Conservation (phyloP, 108 stramenopile genomes). For the Pinguiococcus pyrenoidosus region DNA sequence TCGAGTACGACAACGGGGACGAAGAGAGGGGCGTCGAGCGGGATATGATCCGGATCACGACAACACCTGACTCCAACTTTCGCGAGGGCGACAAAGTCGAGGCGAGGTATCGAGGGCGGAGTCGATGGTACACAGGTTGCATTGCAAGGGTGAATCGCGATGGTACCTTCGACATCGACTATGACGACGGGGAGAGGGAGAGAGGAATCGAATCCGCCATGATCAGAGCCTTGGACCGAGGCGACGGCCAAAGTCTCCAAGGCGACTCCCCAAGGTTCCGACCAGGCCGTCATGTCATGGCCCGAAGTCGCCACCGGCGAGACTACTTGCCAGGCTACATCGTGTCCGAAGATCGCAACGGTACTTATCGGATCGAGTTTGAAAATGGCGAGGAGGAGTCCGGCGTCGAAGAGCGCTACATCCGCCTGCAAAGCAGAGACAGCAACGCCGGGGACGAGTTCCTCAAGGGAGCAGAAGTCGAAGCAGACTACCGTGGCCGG, state of each 20-base stretch:
- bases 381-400: constrained; percentile 43
- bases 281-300: too few species aligned
- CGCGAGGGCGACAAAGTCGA: too few species aligned
- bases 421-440: too few species aligned
- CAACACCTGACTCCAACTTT: too few species aligned
- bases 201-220: not conserved
- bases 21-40: constrained; percentile 16
- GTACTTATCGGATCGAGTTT: constrained; percentile 37
- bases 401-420: too few species aligned
- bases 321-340: constrained; percentile 29
- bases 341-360: constrained; percentile 17
- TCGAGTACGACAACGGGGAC: constrained; percentile 47
- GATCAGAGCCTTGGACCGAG: too few species aligned
- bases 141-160: constrained; percentile 12
- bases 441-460: too few species aligned
- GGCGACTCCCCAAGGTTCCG: too few species aligned
- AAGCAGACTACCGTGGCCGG: not conserved
- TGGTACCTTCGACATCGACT: not conserved
- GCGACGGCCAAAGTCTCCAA: too few species aligned
- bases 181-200: constrained; percentile 16
- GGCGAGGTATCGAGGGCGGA: constrained; percentile 22
- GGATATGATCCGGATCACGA: too few species aligned
- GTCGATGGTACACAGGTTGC: constrained; percentile 23
- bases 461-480: too few species aligned
- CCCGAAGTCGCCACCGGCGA: too few species aligned